Conservation (phyloP, 1,139 yeast genomes). For the Saccharomyces hybrid region DNA sequence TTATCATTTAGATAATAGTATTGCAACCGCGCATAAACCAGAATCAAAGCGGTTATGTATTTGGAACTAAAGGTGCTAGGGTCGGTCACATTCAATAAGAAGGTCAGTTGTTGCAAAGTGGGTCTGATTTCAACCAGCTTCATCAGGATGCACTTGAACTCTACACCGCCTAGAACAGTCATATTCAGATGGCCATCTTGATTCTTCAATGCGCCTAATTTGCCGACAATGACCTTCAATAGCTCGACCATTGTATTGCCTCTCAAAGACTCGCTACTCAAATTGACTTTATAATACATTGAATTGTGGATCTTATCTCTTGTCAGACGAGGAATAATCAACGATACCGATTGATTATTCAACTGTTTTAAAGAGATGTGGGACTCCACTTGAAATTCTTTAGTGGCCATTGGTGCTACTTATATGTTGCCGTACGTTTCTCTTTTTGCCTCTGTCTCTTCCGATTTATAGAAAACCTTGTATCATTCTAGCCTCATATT, state of each 20-base stretch:
- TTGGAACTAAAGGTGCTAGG: conserved; percentile 20
- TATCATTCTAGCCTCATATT: background rate
- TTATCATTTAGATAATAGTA: conserved; percentile 20
- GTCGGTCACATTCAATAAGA: conserved; percentile 11
- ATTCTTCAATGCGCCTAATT: conserved; percentile 19
- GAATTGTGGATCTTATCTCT: conserved; percentile 28
- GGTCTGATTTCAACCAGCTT: conserved; percentile 30
- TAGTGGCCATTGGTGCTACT: conserved; percentile 16
- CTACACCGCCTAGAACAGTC: conserved; percentile 26
- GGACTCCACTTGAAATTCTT: conserved; percentile 28
- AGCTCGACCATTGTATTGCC: conserved; percentile 26
- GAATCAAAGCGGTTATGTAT: conserved; percentile 25
- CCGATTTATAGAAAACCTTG: background rate
- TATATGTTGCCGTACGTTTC: background rate
- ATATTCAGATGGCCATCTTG: conserved; percentile 13
- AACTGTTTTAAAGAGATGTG: conserved; percentile 25
- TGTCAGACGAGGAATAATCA: conserved; percentile 29
- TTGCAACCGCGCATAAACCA: conserved; percentile 27
- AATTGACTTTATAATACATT: conserved; percentile 27
- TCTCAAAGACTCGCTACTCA: conserved; percentile 20
- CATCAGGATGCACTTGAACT: conserved; percentile 30
- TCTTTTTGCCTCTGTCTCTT: background rate
- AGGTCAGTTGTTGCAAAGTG: conserved; percentile 23
- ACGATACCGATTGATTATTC: conserved; percentile 31
- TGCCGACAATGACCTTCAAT: conserved; percentile 19